A percentile compares a stretch with the other conserved stretches of the same genome.
Evolutionary conservation across 768 basidiomycete genomes (phyloP).

Genomic region (Kondoa malvinella): DNA sequence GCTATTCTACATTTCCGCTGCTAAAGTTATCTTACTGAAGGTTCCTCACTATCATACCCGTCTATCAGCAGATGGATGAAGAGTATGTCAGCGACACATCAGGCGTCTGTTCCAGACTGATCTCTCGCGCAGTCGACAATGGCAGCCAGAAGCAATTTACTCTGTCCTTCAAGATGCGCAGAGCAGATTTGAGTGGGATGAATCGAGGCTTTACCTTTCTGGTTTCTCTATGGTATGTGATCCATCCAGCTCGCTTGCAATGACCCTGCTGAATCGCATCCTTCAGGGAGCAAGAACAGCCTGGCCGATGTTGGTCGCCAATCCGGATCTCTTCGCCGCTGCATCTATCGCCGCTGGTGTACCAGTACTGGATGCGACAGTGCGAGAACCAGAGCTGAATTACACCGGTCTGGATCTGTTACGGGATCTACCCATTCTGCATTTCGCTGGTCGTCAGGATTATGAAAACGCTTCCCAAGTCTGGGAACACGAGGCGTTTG

Average conservation of each 20-base stretch:
- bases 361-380: conserved; percentile 15
- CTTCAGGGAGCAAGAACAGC: background rate
- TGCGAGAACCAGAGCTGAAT: background rate
- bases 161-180: background rate
- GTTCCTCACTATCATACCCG: background rate
- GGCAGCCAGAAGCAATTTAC: background rate
- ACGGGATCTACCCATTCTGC: background rate
- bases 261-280: background rate
- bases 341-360: conserved; percentile 16
- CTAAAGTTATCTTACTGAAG: background rate
- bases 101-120: background rate
- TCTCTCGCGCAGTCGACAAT: background rate
- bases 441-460: background rate
- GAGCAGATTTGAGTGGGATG: background rate
- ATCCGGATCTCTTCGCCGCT: background rate
- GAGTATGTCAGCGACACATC: background rate
- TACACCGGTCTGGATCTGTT: background rate
- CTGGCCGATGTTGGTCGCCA: background rate
- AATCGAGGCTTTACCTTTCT: background rate
- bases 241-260: background rate
- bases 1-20: background rate
- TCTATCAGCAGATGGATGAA: background rate
- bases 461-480: background rate
- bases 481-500: background rate
- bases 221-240: background rate